Base-by-base conservation (phyloP, 768 basidiomycete genomes). In the Pleurotus citrinopileatus region DNA sequence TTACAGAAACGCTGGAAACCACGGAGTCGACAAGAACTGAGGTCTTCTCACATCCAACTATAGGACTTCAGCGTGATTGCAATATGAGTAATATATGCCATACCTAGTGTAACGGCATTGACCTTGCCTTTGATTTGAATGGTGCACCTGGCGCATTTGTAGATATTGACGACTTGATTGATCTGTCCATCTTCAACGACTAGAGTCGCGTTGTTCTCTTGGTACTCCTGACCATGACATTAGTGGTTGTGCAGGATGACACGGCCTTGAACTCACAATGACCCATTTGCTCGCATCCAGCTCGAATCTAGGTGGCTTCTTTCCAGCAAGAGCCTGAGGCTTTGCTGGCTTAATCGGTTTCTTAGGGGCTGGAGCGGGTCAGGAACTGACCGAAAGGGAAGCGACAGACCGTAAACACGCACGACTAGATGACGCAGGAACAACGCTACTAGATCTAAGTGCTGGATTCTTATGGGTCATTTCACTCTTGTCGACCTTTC, bases 401-500 rank as follows among this genome's bases (percentile, higher is more conserved):
- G 7, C 12, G n/a, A 40, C 15, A 19, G 38, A n/a, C 7, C 1
- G 22, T 28, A 40, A 27, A 19, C 3, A 51, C 48, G 28, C 15
- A 51, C 48, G 17, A 37, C 10, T 37, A 42, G 78, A 60, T 46
- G 72, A 65, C 1, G 70, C 64, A 43, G 77, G 72, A 60, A 77
- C 72, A 53, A 69, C 61, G 67, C 77, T 64, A 77, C 84, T 61
- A 75, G 91, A 82, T 26, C 97, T 75, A 32, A 99, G 71, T 8
- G 84, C 80, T 0, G 97, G 96, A 63, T 99, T 98, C 79, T 99
- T 98, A 76, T 99, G 97, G 2, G 94, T 98, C 94, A 96, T 95
- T 68, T 98, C 89, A 58, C 91, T 94, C 75, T 86, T 89, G 65
- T 94, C 91, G 25, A 99, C 97, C 68, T 97, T 98, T 60, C 89